Evolutionary conservation across 2,329 filamentous ascomycete genomes (phyloP), one percentile per base, ranked within the genome.

Genomic region (Diplocarpon rosae): DNA sequence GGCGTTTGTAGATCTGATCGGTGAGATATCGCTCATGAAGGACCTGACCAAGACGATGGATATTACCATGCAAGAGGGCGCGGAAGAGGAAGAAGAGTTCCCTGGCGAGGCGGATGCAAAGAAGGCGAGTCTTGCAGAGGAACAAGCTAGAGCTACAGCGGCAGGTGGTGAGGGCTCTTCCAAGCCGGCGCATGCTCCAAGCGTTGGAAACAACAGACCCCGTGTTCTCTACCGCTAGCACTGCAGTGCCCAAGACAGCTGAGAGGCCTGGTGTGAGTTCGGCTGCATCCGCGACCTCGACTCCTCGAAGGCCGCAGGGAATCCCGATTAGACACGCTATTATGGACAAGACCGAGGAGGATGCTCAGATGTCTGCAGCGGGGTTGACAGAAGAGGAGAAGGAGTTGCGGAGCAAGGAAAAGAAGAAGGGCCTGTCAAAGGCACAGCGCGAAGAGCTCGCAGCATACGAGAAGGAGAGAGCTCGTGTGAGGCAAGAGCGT

Each of bases 1-100:
- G 58, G 88, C 90, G 11, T 98, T 98, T 60, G 73, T 83, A 49
- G 90, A 98, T 69, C 87, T 92, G 73, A 96, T 98, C 60, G 92
- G 92, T 55, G 92, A 98, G 72, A 95, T 98, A 56, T 92, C 86
- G 40, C 78, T 98, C 46, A 95, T 98, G 85, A 96, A 95, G 70
- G 92, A 98, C 61, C 74, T 98, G 43, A 96, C 90, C 14, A 87
- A 88, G 59, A 95, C 89, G 36, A 96, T 98, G 90, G 92, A 98
- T 59, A 96, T 98, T 55, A 89, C 87, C 15, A 90, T 88, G 80
- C 73, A 85, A 45, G 80, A 79, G 63, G 85, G 87, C 57, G 82
- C 84, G 54, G 78, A 82, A 50, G 45, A 80, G 49, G 78, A 48
- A 45, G 79, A 80, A 49, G 78, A 80, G 53, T 76, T 76, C 43